Percentiles rank a stretch among this genome's conserved stretches.
Evolutionary conservation across 805 yeast genomes (phyloP).

Genomic region (Saccharomycopsis sp.): DNA sequence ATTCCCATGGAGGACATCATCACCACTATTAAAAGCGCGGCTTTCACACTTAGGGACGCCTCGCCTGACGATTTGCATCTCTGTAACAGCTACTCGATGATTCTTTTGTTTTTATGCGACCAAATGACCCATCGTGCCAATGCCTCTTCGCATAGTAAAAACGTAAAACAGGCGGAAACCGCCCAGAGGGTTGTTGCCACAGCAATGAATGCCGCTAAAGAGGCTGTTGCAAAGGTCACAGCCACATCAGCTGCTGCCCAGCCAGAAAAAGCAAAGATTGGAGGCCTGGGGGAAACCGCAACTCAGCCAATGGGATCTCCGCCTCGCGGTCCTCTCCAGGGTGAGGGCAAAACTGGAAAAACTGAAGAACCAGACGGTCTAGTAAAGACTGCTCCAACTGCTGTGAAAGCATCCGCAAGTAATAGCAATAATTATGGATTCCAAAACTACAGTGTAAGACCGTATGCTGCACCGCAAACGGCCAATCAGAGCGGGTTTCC

Average conservation of each 20-base stretch:
- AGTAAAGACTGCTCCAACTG: too few relatives aligned
- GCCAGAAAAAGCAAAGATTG: background rate
- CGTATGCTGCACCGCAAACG: background rate
- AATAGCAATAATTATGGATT: background rate
- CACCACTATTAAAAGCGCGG: slow-evolving; percentile 60
- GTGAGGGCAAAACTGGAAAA: too few relatives aligned
- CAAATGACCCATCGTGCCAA: slow-evolving; percentile 42
- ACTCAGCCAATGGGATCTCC: too few relatives aligned
- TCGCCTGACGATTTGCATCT: slow-evolving; percentile 87
- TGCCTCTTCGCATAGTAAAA: background rate
- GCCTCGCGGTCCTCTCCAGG: too few relatives aligned
- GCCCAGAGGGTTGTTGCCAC: background rate
- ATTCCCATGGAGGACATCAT: slow-evolving; percentile 69
- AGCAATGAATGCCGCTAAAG: background rate
- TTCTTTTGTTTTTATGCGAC: slow-evolving; percentile 66
- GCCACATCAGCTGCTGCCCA: background rate
- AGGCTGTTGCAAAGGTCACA: background rate
- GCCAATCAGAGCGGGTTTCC: background rate
- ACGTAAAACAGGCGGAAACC: background rate
- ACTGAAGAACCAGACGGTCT: too few relatives aligned
- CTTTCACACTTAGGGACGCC: slow-evolving; percentile 68
- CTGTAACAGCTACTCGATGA: slow-evolving; percentile 72
- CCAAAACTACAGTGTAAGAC: background rate
- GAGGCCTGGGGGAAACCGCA: too few relatives aligned
- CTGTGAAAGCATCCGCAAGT: background rate